phyloP scores from a whole-genome alignment of 202 grass and related monocot genomes.

The Elaeis oleifera region DNA sequence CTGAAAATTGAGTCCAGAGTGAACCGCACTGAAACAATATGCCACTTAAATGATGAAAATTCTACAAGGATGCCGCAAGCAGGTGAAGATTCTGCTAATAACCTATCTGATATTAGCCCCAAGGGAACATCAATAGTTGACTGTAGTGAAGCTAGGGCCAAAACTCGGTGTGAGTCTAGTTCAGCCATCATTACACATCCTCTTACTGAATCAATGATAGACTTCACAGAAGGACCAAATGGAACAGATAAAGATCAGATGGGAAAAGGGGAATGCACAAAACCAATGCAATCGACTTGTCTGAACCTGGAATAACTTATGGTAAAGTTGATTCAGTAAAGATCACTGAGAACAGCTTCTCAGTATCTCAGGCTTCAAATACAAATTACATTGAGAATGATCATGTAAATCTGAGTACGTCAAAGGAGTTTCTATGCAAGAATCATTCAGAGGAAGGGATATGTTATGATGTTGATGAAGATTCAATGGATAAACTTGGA shows the following conservation, averaged over 20 bases:
- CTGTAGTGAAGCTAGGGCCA: conserved; percentile 1
- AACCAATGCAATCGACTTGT: not conserved
- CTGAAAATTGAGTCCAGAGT: too few relatives aligned
- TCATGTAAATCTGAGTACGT: not conserved
- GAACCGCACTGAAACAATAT: too few relatives aligned
- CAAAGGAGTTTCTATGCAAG: not conserved
- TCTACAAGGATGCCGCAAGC: too few relatives aligned
- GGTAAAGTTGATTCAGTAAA: not conserved
- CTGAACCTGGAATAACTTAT: conserved; percentile 7
- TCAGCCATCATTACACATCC: not conserved
- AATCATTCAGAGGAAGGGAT: conserved; percentile 10
- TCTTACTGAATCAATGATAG: conserved; percentile 25
- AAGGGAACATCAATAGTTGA: not conserved
- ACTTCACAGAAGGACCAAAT: not conserved
- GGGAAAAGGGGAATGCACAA: conserved; percentile 16
- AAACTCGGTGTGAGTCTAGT: not conserved
- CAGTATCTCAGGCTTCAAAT: too few relatives aligned
- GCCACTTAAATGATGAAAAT: too few relatives aligned
- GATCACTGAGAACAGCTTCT: too few relatives aligned
- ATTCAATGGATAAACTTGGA: not conserved
- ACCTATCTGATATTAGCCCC: too few relatives aligned
- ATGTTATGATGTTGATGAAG: conserved; percentile 12
- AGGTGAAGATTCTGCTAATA: too few relatives aligned
- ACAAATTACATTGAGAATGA: not conserved
- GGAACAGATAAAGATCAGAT: not conserved